Evolutionary conservation across 2,329 filamentous ascomycete genomes (phyloP).

Genomic region (Fusarium poae): DNA sequence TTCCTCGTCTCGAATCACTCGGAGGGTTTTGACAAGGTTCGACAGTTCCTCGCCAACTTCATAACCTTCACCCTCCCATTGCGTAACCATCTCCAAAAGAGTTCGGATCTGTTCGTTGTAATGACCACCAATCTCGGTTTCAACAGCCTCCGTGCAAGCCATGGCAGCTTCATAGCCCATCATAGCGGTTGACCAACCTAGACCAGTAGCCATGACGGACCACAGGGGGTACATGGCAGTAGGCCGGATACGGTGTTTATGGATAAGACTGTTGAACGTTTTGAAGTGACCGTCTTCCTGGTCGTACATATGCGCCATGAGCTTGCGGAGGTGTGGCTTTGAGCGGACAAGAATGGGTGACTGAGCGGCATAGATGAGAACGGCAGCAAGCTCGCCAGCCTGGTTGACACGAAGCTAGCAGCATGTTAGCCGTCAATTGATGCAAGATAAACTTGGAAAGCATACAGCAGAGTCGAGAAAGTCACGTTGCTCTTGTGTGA

Average conservation of each 20-base stretch:
- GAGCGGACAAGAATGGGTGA: constrained; percentile 82
- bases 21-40: constrained; percentile 78
- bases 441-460: constrained; percentile 2
- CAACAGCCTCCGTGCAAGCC: constrained; percentile 98
- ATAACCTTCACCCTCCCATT: constrained; percentile 82
- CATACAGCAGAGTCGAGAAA: constrained; percentile 81
- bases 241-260: constrained; percentile 89
- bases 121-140: constrained; percentile 96
- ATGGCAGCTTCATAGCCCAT: constrained; percentile 95
- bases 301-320: constrained; percentile 99
- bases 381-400: constrained; percentile 95
- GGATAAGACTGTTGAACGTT: constrained; percentile 86
- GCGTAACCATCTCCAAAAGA: constrained; percentile 82
- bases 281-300: constrained; percentile 90
- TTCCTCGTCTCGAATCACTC: constrained; percentile 93
- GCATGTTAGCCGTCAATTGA: constrained; percentile 17
- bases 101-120: constrained; percentile 93
- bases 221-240: constrained; percentile 94
- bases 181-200: constrained; percentile 91
- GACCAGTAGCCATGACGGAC: constrained; percentile 80
- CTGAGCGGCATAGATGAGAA: constrained; percentile 92
- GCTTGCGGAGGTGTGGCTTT: constrained; percentile 86
- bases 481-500: constrained; percentile 77
- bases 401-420: constrained; percentile 90
- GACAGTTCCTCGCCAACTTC: constrained; percentile 83